A percentile compares a stretch with the other conserved stretches of the same genome.
These are phyloP conservation scores for Cytospora piceicola DNA, from an alignment of 2,329 filamentous ascomycete genomes.

Conservation along the genomic window DNA sequence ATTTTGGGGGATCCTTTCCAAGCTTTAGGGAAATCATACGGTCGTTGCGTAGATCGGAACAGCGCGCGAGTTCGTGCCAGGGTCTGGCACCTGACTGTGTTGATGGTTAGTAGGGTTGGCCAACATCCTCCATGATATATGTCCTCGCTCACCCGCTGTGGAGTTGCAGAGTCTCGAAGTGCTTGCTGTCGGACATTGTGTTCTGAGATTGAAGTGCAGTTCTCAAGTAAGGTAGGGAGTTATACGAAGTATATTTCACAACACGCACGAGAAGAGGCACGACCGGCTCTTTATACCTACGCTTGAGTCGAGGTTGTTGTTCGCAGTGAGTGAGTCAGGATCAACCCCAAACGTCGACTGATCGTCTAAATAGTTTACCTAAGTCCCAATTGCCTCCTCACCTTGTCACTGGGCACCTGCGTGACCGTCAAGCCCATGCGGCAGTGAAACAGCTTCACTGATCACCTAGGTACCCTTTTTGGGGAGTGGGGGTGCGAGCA, in stretches of 20 bases:
- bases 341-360: not conserved
- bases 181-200: slow-evolving; percentile 56
- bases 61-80: slow-evolving; percentile 81
- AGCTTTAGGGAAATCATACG: slow-evolving; percentile 43
- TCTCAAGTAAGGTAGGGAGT: not conserved
- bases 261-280: not conserved
- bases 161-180: slow-evolving; percentile 85
- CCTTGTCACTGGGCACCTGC: not conserved
- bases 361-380: not conserved
- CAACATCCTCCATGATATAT: not conserved
- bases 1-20: not conserved
- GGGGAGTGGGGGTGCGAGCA: not conserved
- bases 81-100: slow-evolving; percentile 75
- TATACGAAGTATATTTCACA: not conserved
- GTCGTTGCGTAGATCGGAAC: slow-evolving; percentile 96
- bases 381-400: not conserved
- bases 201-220: not conserved
- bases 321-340: not conserved
- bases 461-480: not conserved
- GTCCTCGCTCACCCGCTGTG: slow-evolving; percentile 70
- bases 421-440: slow-evolving; percentile 2
- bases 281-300: not conserved
- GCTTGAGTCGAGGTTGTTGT: not conserved
- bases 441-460: not conserved
- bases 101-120: slow-evolving; percentile 12